Evolutionary conservation across 2,329 filamentous ascomycete genomes (phyloP).

Genomic region (Alternaria sp.): DNA sequence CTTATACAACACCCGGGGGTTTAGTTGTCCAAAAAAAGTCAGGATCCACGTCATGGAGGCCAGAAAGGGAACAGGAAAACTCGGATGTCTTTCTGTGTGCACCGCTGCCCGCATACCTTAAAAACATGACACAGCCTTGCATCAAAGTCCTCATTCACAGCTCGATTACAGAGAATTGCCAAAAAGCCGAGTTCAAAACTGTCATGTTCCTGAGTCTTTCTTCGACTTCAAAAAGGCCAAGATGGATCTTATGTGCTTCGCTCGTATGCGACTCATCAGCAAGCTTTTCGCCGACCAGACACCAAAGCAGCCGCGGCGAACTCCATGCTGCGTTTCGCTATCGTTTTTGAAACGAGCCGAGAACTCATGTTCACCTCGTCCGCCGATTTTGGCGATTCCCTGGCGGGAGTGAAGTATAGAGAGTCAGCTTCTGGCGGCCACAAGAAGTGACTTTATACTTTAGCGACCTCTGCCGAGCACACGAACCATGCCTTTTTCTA

Average conservation of each 20-base stretch:
- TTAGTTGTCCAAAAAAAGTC: too few species aligned
- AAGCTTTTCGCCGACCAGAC: not conserved
- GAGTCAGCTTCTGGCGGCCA: not conserved
- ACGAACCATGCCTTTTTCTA: accelerated
- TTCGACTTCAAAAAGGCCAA: not conserved
- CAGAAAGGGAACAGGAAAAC: accelerated
- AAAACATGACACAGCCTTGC: not conserved
- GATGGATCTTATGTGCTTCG: not conserved
- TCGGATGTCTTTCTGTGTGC: not conserved
- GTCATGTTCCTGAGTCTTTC: not conserved
- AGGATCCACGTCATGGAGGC: too few species aligned
- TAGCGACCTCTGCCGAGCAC: not conserved
- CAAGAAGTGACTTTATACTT: not conserved
- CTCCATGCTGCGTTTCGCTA: not conserved
- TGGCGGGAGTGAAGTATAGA: not conserved
- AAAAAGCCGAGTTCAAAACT: not conserved
- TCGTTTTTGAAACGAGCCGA: not conserved
- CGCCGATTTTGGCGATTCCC: not conserved
- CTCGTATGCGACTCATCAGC: not conserved
- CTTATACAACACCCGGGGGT: accelerated
- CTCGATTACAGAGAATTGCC: not conserved
- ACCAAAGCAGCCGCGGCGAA: not conserved
- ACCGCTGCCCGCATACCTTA: not conserved
- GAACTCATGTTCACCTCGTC: not conserved
- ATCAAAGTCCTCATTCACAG: not conserved